These are phyloP conservation scores for Chaetomium olivaceum DNA, from an alignment of 2,329 filamentous ascomycete species.

Conservation along the genomic window DNA sequence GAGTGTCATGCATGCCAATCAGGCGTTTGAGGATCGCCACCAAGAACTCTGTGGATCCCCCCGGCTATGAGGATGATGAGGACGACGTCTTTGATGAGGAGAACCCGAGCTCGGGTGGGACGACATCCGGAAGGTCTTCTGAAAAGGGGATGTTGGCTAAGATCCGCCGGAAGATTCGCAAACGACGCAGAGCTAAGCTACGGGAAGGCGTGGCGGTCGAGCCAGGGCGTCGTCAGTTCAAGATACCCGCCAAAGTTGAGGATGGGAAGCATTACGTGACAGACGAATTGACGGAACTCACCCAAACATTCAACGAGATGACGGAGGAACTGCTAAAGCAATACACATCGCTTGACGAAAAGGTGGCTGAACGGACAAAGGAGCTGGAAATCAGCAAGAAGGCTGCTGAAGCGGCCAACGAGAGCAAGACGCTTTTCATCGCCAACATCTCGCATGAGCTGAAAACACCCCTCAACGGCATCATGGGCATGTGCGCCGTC, in stretches of 20 bases:
- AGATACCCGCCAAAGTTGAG: slow-evolving; percentile 80
- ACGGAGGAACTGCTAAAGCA: slow-evolving; percentile 85
- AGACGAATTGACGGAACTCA: slow-evolving; percentile 83
- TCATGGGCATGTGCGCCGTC: slow-evolving; percentile 89
- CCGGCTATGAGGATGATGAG: slow-evolving; percentile 55
- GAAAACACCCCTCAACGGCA: slow-evolving; percentile 93
- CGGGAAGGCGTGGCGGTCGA: slow-evolving; percentile 42
- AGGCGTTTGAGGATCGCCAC: slow-evolving; percentile 74
- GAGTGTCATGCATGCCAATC: slow-evolving; percentile 74
- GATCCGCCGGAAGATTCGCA: slow-evolving; percentile 43
- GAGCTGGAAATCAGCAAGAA: slow-evolving; percentile 89
- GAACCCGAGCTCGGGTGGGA: slow-evolving; percentile 44
- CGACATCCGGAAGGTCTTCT: slow-evolving; percentile 45
- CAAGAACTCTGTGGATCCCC: slow-evolving; percentile 68
- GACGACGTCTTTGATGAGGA: slow-evolving; percentile 52
- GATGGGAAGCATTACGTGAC: slow-evolving; percentile 73
- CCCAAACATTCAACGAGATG: slow-evolving; percentile 89
- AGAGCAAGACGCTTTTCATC: slow-evolving; percentile 96
- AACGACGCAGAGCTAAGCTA: slow-evolving; percentile 36
- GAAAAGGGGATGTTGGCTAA: slow-evolving; percentile 45
- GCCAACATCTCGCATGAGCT: slow-evolving; percentile 88
- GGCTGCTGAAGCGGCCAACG: slow-evolving; percentile 90
- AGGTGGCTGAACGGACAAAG: slow-evolving; percentile 77
- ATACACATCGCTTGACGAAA: slow-evolving; percentile 79
- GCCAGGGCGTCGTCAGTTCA: slow-evolving; percentile 61